phyloP scores from a whole-genome alignment of 2,329 filamentous ascomycete genomes.

The Stemphylium vesicarium region DNA sequence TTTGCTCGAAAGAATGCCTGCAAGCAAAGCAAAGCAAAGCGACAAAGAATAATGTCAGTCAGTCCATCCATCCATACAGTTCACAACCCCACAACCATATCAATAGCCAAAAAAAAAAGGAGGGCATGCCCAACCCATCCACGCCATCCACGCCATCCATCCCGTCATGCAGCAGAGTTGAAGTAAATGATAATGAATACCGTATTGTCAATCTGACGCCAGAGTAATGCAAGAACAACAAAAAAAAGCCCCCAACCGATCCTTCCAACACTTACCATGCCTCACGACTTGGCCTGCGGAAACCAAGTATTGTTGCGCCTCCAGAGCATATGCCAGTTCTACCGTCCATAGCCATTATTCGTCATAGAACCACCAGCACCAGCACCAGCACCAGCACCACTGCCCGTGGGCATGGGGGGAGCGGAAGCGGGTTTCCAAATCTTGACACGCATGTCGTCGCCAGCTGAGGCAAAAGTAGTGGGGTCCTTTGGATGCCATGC shows the following conservation, averaged over 20 bases:
- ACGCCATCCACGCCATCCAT: background rate
- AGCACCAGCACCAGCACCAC: too few relatives aligned
- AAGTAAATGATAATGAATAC: background rate
- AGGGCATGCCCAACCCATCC: too few relatives aligned
- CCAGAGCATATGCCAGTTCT: background rate
- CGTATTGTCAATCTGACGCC: background rate
- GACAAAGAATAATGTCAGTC: too few relatives aligned
- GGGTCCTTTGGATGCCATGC: conserved; percentile 87
- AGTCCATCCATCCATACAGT: too few relatives aligned
- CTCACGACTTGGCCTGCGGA: too few relatives aligned
- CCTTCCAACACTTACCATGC: too few relatives aligned
- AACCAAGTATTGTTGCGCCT: background rate
- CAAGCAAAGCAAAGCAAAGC: too few relatives aligned
- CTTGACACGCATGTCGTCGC: conserved; percentile 83
- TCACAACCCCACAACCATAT: too few relatives aligned
- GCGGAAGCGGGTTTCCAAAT: conserved; percentile 64
- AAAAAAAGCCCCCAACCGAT: background rate
- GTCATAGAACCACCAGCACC: too few relatives aligned
- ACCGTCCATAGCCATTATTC: conserved; percentile 34
- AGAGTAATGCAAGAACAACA: background rate
- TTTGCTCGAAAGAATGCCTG: too few relatives aligned
- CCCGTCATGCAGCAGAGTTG: background rate
- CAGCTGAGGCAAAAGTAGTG: conserved; percentile 86
- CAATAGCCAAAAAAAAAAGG: too few relatives aligned
- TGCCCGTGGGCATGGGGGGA: conserved; percentile 15